Evolutionary conservation across 1,284 basidiomycete genomes (phyloP).

Genomic region (Fomes fomentarius): DNA sequence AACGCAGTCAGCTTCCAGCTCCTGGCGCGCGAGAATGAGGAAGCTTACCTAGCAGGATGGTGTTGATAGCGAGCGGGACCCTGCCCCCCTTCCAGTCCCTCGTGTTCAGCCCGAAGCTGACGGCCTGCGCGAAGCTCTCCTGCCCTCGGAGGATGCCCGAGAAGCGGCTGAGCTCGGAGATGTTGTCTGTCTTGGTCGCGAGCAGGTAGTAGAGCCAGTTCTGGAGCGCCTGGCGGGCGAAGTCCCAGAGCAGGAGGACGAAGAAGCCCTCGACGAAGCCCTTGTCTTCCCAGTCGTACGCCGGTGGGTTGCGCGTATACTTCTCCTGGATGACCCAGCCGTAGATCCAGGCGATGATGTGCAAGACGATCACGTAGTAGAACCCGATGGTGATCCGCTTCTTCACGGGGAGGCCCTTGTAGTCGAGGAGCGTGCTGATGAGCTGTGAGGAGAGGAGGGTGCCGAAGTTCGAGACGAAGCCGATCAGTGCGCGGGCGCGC

Average conservation of each 20-base stretch:
- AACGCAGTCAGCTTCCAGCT: too few relatives aligned
- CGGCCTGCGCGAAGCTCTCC: conserved; percentile 15
- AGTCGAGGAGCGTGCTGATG: conserved; percentile 13
- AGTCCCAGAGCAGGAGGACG: conserved; percentile 11
- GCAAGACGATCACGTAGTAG: conserved; percentile 9
- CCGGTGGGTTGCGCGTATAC: conserved; percentile 3
- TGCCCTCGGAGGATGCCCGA: conserved; percentile 11
- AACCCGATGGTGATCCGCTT: conserved; percentile 8
- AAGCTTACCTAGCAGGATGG: too few relatives aligned
- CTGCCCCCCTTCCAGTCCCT: too few relatives aligned
- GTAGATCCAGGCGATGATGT: too few relatives aligned
- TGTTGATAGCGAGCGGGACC: too few relatives aligned
- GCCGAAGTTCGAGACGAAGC: not conserved
- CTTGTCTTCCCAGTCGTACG: conserved; percentile 13
- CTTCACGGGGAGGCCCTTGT: conserved; percentile 4
- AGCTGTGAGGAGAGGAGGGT: conserved; percentile 7
- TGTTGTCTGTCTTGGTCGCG: conserved; percentile 5
- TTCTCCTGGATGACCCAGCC: too few relatives aligned
- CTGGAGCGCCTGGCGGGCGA: conserved; percentile 12
- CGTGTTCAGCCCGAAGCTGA: conserved; percentile 10
- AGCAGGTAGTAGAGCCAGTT: conserved; percentile 17
- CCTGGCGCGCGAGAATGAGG: too few relatives aligned
- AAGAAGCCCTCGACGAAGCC: conserved; percentile 16
- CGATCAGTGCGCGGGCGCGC: conserved; percentile 8
- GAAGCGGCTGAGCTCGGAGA: conserved; percentile 10